These are phyloP conservation scores for Colletotrichum tofieldiae DNA, from an alignment of 2,329 filamentous ascomycete genomes.

Conservation along the genomic window DNA sequence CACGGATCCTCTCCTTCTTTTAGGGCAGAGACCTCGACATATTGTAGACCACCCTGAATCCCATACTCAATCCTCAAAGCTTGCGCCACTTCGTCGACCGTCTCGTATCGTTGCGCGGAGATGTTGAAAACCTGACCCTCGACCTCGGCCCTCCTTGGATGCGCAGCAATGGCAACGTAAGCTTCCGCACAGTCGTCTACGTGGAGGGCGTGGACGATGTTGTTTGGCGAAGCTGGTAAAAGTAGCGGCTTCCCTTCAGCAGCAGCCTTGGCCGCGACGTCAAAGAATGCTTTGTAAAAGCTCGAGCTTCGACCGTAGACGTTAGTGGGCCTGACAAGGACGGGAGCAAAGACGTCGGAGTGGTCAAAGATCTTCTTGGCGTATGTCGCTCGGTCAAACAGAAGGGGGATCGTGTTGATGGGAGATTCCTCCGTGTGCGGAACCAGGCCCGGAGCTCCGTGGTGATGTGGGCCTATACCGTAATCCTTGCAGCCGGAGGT, in stretches of 20 bases:
- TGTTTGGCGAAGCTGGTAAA: slow-evolving; percentile 53
- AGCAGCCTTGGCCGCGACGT: slow-evolving; percentile 49
- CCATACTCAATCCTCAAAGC: slow-evolving; percentile 60
- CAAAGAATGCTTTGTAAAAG: slow-evolving; percentile 60
- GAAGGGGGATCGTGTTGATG: slow-evolving; percentile 50
- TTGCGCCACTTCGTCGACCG: slow-evolving; percentile 54
- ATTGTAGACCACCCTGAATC: slow-evolving; percentile 51
- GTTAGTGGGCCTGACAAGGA: slow-evolving; percentile 62
- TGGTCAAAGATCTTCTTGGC: slow-evolving; percentile 57
- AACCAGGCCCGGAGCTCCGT: slow-evolving; percentile 53
- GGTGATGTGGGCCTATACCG: slow-evolving; percentile 53
- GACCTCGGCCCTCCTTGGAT: slow-evolving; percentile 51
- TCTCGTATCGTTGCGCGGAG: slow-evolving; percentile 62
- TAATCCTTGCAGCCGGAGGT: slow-evolving; percentile 68
- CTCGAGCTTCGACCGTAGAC: slow-evolving; percentile 63
- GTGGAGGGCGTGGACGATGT: slow-evolving; percentile 63
- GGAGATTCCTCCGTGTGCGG: slow-evolving; percentile 62
- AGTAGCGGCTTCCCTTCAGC: slow-evolving; percentile 45
- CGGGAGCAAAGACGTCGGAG: slow-evolving; percentile 57
- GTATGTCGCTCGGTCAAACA: slow-evolving; percentile 51
- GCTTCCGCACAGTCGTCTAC: slow-evolving; percentile 66
- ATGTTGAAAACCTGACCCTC: slow-evolving; percentile 62
- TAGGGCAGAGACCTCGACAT: slow-evolving; percentile 44
- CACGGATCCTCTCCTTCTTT: slow-evolving; percentile 19
- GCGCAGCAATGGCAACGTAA: slow-evolving; percentile 61